Evolutionary conservation across 2,329 filamentous ascomycete genomes (phyloP), one percentile per base, ranked within the genome.

Genomic region (Harringtonia aguacate): DNA sequence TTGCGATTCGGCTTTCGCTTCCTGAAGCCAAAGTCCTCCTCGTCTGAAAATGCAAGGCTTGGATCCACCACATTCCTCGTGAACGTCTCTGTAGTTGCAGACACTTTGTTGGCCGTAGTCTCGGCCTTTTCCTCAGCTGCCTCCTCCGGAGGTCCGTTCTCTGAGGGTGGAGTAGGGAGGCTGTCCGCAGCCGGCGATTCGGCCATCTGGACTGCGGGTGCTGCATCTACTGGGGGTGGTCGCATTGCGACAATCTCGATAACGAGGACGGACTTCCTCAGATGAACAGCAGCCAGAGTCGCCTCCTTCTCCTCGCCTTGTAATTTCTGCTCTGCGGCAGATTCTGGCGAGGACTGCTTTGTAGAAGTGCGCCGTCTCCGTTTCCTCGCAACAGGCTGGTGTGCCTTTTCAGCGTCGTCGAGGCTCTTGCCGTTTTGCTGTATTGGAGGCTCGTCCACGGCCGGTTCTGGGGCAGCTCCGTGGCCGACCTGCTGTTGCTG

Each of bases 1-100:
- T 36, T 24, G 18, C n/a, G n/a, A 17, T 36, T 22, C 30, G 5
- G 30, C 5, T 7, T 7, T 21, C 36, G 33, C 28, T 28, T 35
- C 18, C n/a, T 51, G 21, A 57, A 29, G 4, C 49, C 39, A 3
- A 52, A 48, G 24, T 56, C 52, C 15, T 65, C 61, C 9, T 65
- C 62, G 43, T 66, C 62, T 0, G 62, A 65, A 44, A 64, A 64
- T 13, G 47, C 52, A 41, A 56, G 58, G 18, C 48, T 45, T 4
- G 54, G 47, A 31, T 59, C 56, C 5, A 56, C 13, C 8, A 41
- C 13, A 31, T 59, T 58, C 22, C 52, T 48, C 4, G 37, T 17
- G 18, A 44, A 50, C 6, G 36, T 36, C 9, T 48, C 41, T 1
- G 22, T 17, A 13, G 18, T 14, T 20, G 18, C 21, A 7, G 10